Conservation (phyloP, 768 basidiomycete species). For the Strobilomyces echinocephalus region DNA sequence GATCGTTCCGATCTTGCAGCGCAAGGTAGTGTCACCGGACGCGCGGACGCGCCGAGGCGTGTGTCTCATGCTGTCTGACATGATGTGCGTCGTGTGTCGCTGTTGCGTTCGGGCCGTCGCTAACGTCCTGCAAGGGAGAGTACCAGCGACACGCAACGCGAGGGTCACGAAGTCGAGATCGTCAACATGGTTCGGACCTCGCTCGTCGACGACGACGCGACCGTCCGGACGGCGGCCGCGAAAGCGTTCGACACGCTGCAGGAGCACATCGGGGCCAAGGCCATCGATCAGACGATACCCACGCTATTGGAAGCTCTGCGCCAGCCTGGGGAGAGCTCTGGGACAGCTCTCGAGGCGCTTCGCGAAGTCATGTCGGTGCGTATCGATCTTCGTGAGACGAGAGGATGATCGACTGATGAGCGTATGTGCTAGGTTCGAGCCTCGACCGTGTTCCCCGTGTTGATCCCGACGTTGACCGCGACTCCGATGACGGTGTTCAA, state of each 20-base stretch:
- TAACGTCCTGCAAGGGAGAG: conserved; percentile 56
- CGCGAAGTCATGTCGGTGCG: conserved; percentile 91
- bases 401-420: no score
- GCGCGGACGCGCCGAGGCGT: conserved; percentile 74
- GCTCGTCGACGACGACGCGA: conserved; percentile 82
- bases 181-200: conserved; percentile 79
- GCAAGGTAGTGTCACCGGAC: conserved; percentile 57
- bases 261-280: conserved; percentile 82
- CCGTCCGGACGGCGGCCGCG: conserved; percentile 86
- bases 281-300: conserved; percentile 95
- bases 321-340: conserved; percentile 87
- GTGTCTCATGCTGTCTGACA: conserved; percentile 80
- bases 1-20: conserved; percentile 73
- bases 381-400: not conserved
- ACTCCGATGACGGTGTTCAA: conserved; percentile 95
- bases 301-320: conserved; percentile 90
- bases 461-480: conserved; percentile 89
- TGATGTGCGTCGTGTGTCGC: conserved; percentile 72
- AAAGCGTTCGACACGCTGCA: conserved; percentile 88
- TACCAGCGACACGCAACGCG: conserved; percentile 76
- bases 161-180: conserved; percentile 85
- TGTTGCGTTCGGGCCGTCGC: conserved; percentile 37
- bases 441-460: conserved; percentile 91
- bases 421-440: conserved; percentile 79
- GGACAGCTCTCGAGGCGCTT: conserved; percentile 89